These are phyloP conservation scores for Sphagnum fallax DNA, from an alignment of 228 moss, liverwort and hornwort species.

Conservation along the genomic window DNA sequence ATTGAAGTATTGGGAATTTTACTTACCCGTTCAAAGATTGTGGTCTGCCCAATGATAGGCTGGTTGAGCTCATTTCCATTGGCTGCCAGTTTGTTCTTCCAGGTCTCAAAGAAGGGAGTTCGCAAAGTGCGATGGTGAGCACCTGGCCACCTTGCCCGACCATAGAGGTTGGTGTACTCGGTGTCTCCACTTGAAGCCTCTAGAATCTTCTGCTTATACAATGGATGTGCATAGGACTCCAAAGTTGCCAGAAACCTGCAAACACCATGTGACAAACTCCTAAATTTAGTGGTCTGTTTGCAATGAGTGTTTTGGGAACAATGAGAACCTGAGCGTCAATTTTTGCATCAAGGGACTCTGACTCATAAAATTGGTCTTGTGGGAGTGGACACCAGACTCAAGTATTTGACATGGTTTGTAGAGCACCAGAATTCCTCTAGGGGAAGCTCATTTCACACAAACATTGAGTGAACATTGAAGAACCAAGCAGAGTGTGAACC, in stretches of 20 bases:
- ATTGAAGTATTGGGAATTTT: not conserved
- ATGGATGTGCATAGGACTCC: conserved; percentile 74
- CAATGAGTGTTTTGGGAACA: no score
- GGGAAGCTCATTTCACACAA: no score
- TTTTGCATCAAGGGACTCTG: not conserved
- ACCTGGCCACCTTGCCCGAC: conserved; percentile 70
- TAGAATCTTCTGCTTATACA: conserved; percentile 74
- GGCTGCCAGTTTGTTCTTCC: conserved; percentile 53
- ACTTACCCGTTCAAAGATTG: conserved; percentile 42
- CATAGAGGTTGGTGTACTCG: conserved; percentile 68
- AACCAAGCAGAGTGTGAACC: conserved; percentile 19
- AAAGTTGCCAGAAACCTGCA: conserved; percentile 72
- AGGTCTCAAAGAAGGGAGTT: conserved; percentile 59
- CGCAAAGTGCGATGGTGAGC: conserved; percentile 63
- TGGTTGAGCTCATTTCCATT: conserved; percentile 57
- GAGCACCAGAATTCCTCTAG: not conserved
- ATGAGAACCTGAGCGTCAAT: not conserved
- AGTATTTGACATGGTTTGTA: not conserved
- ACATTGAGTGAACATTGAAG: no score
- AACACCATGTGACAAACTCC: not conserved
- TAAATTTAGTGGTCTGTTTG: not conserved
- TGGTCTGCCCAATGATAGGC: conserved; percentile 52
- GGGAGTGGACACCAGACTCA: not conserved
- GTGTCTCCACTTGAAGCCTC: conserved; percentile 35
- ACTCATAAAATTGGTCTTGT: not conserved